phyloP scores from a whole-genome alignment of 1,284 basidiomycete species.

The Leccinum insigne region DNA sequence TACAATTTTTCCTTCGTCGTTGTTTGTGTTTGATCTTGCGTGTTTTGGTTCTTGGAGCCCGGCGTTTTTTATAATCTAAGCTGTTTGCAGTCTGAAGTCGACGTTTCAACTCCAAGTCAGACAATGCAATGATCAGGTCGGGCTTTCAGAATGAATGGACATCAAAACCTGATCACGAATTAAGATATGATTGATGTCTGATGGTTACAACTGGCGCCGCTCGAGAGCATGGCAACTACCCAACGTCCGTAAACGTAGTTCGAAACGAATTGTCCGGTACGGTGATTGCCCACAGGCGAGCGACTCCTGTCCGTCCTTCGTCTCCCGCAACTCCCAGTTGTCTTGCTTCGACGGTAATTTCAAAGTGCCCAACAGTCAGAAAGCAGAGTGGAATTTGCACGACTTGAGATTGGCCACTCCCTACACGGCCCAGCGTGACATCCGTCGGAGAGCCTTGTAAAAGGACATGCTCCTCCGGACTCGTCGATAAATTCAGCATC shows the following conservation, averaged over 20 bases:
- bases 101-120: not conserved
- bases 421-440: slow-evolving; percentile 58
- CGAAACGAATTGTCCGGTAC: slow-evolving; percentile 13
- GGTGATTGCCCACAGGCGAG: slow-evolving; percentile 19
- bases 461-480: slow-evolving; percentile 64
- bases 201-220: not conserved
- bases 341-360: slow-evolving; percentile 58
- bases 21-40: not conserved
- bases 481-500: slow-evolving; percentile 52
- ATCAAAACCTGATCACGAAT: not conserved
- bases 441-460: slow-evolving; percentile 66
- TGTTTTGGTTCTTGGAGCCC: not conserved
- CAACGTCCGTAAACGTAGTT: slow-evolving; percentile 1
- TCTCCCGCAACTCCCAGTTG: slow-evolving; percentile 12
- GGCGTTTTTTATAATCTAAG: not conserved
- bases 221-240: slow-evolving; percentile 4
- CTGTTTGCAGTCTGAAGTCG: not conserved
- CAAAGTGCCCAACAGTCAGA: slow-evolving; percentile 72
- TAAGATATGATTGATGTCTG: not conserved
- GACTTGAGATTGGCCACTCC: slow-evolving; percentile 50
- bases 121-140: not conserved
- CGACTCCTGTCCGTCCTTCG: slow-evolving; percentile 23
- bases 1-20: slow-evolving; percentile 22
- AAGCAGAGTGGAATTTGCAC: slow-evolving; percentile 71
- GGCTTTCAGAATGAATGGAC: not conserved